These are phyloP conservation scores for Solanum etuberosum DNA, from an alignment of 257 asterid species.

Conservation along the genomic window DNA sequence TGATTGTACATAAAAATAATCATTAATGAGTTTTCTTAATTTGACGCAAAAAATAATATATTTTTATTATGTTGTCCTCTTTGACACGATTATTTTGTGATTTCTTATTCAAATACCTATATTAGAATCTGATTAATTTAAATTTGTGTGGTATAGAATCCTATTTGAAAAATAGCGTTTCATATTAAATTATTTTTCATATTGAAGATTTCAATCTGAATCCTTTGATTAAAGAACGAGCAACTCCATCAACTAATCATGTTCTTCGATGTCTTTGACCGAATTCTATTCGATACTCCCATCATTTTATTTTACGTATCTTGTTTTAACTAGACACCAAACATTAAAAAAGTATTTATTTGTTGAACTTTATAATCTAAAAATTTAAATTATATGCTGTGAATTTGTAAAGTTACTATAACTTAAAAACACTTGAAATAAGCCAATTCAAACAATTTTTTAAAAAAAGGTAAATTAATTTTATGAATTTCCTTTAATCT, in stretches of 20 bases:
- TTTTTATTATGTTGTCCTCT: not conserved
- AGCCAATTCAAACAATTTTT: not conserved
- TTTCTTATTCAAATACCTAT: too few species aligned
- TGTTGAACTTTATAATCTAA: not conserved
- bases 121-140: too few species aligned
- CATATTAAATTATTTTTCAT: too few species aligned
- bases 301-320: not conserved
- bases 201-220: too few species aligned
- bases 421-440: not conserved
- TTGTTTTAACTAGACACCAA: not conserved
- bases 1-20: not conserved
- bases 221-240: not conserved
- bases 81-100: not conserved
- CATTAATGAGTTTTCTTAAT: not conserved
- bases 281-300: not conserved
- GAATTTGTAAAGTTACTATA: not conserved
- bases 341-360: not conserved
- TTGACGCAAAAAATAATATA: not conserved
- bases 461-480: too few species aligned
- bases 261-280: too few species aligned
- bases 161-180: too few species aligned
- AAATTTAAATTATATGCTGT: not conserved
- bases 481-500: not conserved
- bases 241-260: not conserved
- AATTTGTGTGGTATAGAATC: not conserved